Conservation (phyloP, 495 filamentous ascomycete species). For the Acidiella bohemica region DNA sequence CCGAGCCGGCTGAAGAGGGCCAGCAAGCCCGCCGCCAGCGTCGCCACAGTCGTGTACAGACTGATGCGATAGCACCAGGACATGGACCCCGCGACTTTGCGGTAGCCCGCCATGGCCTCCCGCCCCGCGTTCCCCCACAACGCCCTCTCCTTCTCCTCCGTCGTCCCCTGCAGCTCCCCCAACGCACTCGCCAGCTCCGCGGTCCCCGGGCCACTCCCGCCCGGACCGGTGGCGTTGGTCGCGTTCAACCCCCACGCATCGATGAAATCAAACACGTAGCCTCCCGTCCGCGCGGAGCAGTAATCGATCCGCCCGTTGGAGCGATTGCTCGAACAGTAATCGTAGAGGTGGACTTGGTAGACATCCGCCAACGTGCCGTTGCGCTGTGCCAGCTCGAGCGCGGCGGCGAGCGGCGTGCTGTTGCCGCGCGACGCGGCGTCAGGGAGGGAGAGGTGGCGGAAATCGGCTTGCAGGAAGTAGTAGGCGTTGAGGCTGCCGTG, state of each 20-base stretch:
- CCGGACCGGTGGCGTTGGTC: constrained; percentile 33
- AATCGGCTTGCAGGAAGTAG: constrained; percentile 50
- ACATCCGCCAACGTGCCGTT: constrained; percentile 52
- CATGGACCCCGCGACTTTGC: constrained; percentile 65
- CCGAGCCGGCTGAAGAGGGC: constrained; percentile 57
- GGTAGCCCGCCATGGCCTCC: constrained; percentile 56
- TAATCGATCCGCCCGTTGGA: constrained; percentile 39
- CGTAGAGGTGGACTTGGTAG: constrained; percentile 73
- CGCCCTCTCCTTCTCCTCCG: constrained; percentile 40
- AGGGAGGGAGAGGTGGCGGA: constrained; percentile 19
- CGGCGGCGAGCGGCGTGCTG: constrained; percentile 7
- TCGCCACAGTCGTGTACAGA: constrained; percentile 53
- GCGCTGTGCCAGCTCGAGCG: constrained; percentile 22
- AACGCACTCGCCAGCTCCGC: constrained; percentile 30
- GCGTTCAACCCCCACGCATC: constrained; percentile 48
- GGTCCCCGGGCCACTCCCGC: constrained; percentile 20
- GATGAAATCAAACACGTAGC: constrained; percentile 68
- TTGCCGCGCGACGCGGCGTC: constrained; percentile 4
- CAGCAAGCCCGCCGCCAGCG: constrained; percentile 55
- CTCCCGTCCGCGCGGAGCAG: constrained; percentile 45
- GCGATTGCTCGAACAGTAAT: constrained; percentile 59
- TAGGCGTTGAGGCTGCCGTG: constrained; percentile 37
- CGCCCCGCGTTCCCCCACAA: constrained; percentile 33
- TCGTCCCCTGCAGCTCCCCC: constrained; percentile 18
- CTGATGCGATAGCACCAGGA: constrained; percentile 57